These are phyloP conservation scores for Mycena olivaceomarginata DNA, from an alignment of 768 basidiomycete genomes.

Conservation along the genomic window DNA sequence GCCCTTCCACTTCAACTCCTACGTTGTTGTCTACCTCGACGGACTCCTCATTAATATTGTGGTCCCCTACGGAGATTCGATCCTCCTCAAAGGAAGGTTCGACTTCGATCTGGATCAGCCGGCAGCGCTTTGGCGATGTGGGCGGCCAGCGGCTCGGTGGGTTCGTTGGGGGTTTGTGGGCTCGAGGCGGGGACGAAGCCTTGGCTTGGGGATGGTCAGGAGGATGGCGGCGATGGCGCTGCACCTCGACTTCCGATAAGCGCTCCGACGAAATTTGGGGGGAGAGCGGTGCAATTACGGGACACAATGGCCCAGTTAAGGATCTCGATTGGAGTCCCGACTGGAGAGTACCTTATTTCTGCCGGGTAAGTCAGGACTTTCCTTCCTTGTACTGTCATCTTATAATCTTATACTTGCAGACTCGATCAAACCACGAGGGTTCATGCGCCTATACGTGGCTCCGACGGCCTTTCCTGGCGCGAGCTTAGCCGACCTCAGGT, in stretches of 20 bases:
- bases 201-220: constrained; percentile 97
- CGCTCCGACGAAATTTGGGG: constrained; percentile 74
- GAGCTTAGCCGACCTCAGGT: constrained; percentile 96
- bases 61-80: constrained; percentile 84
- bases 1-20: constrained; percentile 50
- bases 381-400: neutral
- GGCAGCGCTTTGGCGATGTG: constrained; percentile 94
- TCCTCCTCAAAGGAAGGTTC: constrained; percentile 58
- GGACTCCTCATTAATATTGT: constrained; percentile 96
- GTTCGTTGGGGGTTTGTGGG: constrained; percentile 95
- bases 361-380: constrained; percentile 74
- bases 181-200: constrained; percentile 73
- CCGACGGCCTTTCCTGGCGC: constrained; percentile 72
- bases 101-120: constrained; percentile 91
- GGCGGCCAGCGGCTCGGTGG: constrained; percentile 94
- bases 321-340: constrained; percentile 92
- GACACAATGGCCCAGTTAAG: constrained; percentile 88
- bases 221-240: constrained; percentile 92
- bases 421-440: constrained; percentile 95
- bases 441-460: constrained; percentile 76
- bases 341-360: constrained; percentile 91
- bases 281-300: constrained; percentile 88
- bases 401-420: constrained; percentile 79
- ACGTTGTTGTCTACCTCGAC: constrained; percentile 94
- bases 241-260: constrained; percentile 48